A percentile compares a stretch with the other conserved stretches of the same genome.
Evolutionary conservation across 768 basidiomycete genomes (phyloP).

Genomic region (Fistulinella prunicolor): DNA sequence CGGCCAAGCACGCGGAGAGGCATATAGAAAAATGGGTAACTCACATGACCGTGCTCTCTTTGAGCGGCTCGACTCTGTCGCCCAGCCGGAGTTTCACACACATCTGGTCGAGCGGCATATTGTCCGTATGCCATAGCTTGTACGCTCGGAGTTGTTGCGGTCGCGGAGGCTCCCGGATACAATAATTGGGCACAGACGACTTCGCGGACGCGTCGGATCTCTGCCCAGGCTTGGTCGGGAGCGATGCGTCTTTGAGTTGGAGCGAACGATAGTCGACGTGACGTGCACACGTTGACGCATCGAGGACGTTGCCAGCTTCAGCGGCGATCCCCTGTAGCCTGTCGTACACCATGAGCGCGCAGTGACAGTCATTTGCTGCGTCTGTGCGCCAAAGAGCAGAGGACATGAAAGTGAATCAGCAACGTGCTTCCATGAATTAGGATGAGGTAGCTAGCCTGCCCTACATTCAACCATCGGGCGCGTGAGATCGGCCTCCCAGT

Average conservation of each 20-base stretch:
- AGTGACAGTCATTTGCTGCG: conserved; percentile 52
- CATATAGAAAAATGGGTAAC: conserved; percentile 13
- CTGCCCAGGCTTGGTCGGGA: too few relatives aligned
- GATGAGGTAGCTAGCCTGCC: not conserved
- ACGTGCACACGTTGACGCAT: conserved; percentile 22
- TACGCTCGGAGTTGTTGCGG: conserved; percentile 45
- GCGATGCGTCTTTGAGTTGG: not conserved
- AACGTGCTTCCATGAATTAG: not conserved
- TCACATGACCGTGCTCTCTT: conserved; percentile 47
- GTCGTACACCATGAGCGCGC: conserved; percentile 43
- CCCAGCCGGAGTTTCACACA: conserved; percentile 36
- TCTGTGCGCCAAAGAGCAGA: conserved; percentile 28
- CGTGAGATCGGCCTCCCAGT: conserved; percentile 44
- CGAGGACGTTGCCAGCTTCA: conserved; percentile 16
- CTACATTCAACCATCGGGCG: conserved; percentile 40
- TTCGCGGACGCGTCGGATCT: not conserved
- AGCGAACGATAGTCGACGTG: conserved; percentile 21
- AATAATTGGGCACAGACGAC: conserved; percentile 19
- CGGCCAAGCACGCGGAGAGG: too few relatives aligned
- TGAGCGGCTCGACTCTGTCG: conserved; percentile 37
- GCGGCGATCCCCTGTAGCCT: conserved; percentile 34
- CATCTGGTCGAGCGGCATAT: conserved; percentile 37
- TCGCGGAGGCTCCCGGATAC: conserved; percentile 28
- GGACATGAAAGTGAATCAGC: not conserved
- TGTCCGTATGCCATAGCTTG: conserved; percentile 39